phyloP scores from a whole-genome alignment of 139 green algal species.

The Coelastrella sp. region DNA sequence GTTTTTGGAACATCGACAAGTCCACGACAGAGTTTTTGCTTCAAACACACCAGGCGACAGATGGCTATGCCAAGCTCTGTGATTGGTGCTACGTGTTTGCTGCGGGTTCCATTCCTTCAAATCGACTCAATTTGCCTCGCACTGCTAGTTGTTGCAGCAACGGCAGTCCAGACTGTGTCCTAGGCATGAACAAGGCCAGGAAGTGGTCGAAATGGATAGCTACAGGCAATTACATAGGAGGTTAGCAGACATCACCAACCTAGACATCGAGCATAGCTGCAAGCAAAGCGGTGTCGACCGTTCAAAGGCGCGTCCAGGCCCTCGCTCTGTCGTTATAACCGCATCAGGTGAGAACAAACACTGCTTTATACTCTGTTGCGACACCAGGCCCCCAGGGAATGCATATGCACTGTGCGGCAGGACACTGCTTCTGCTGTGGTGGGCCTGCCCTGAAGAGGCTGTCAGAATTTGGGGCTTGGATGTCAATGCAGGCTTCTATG shows the following conservation, averaged over 20 bases:
- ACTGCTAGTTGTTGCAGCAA: no score
- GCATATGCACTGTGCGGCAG: no score
- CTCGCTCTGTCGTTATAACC: neutral
- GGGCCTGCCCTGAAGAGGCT: no score
- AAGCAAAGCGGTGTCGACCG: neutral
- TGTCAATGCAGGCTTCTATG: constrained; percentile 24
- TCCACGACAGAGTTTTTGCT: neutral
- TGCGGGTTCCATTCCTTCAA: no score
- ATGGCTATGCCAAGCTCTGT: neutral
- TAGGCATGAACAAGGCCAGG: no score
- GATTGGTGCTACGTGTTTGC: neutral
- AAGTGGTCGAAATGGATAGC: no score
- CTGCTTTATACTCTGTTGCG: neutral
- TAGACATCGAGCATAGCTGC: neutral
- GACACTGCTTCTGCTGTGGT: no score
- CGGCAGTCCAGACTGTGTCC: no score
- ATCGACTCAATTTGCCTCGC: no score
- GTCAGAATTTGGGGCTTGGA: neutral
- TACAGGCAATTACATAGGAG: neutral
- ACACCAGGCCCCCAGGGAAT: neutral
- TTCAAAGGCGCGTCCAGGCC: neutral
- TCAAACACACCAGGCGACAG: neutral
- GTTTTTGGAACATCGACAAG: no score
- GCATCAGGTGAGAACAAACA: neutral
- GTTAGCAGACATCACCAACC: neutral